Base-by-base conservation (phyloP, 2,329 filamentous ascomycete species). In the Sordariomycetes sp. region DNA sequence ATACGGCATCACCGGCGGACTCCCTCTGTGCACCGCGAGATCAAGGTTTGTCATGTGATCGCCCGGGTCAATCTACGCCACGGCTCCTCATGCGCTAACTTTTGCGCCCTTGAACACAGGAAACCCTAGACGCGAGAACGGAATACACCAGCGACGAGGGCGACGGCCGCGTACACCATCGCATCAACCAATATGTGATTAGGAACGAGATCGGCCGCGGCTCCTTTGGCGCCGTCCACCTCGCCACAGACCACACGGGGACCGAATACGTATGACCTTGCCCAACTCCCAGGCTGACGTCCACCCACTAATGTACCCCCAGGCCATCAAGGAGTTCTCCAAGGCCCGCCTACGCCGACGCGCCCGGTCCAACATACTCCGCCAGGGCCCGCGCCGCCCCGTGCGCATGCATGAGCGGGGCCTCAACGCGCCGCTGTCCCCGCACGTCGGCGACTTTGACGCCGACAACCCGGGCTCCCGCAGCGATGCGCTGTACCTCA, bases 271-370 rank as follows among this genome's bases (percentile, higher is more conserved):
- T 95, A 78, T 78, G 86, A 65, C 35, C 53, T n/a, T n/a, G n/a
- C 22, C 34, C 24, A 50, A 52, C 24, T 15, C 39, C 39, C n/a
- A 22, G 42, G 13, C 22, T 20, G 39, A 24, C 42, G 13, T 10
- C 15, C 32, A n/a, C n/a, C n/a, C n/a, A n/a, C n/a, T n/a, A n/a
- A n/a, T n/a, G n/a, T n/a, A n/a, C n/a, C 55, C 59, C 22, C 66
- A 96, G 91, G 92, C 94, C 59, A 83, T 97, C 67, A 99, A 99
- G 71, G 91, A 97, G 67, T 97, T 99, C 71, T 97, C 92, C 59
- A 99, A 99, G 68, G 84, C 89, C 2, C 84, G 91, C 39, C 76
- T 99, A 57, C 84, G 91, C 55, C 96, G 92, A 73, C 87, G 90
- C 57, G 90, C 88, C 17, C 90, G 96, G 67, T 96, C 91, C 13